These are phyloP conservation scores for Globisporangium apiculatum DNA, from an alignment of 352 stramenopile genomes.

Conservation along the genomic window DNA sequence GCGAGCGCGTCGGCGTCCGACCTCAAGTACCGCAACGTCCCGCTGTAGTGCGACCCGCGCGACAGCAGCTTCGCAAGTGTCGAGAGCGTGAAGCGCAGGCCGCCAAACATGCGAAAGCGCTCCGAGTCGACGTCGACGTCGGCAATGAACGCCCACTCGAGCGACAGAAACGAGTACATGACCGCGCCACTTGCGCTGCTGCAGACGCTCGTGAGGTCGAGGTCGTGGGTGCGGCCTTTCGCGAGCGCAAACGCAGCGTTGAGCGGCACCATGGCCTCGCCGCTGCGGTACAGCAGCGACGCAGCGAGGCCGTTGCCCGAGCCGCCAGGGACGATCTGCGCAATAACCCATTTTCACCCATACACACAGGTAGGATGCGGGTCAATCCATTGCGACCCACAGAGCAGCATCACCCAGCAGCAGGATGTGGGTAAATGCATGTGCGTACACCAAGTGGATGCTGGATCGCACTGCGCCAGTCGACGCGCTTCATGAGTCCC, in stretches of 20 bases:
- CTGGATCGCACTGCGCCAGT: slow-evolving; percentile 51
- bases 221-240: slow-evolving; percentile 50
- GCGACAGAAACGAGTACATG: slow-evolving; percentile 73
- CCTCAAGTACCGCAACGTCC: slow-evolving; percentile 31
- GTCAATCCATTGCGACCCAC: too few relatives aligned
- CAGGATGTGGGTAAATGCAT: too few relatives aligned
- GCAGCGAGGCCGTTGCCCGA: slow-evolving; percentile 64
- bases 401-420: too few relatives aligned
- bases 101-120: slow-evolving; percentile 46
- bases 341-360: too few relatives aligned
- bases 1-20: slow-evolving; percentile 19
- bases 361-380: too few relatives aligned
- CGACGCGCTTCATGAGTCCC: slow-evolving; percentile 54
- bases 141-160: slow-evolving; percentile 82
- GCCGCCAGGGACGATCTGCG: slow-evolving; percentile 31
- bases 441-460: slow-evolving; percentile 26
- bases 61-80: slow-evolving; percentile 35
- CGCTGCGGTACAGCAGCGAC: slow-evolving; percentile 39
- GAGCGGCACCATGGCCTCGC: slow-evolving; percentile 40
- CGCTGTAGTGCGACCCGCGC: slow-evolving; percentile 25
- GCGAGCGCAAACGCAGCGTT: slow-evolving; percentile 59
- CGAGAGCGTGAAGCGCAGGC: slow-evolving; percentile 43
- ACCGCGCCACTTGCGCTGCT: slow-evolving; percentile 32
- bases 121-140: slow-evolving; percentile 77
- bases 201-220: slow-evolving; percentile 45